A percentile compares a stretch with the other conserved stretches of the same genome.
phyloP scores from a whole-genome alignment of 2,329 filamentous ascomycete species.

The Penicillium concentricum region DNA sequence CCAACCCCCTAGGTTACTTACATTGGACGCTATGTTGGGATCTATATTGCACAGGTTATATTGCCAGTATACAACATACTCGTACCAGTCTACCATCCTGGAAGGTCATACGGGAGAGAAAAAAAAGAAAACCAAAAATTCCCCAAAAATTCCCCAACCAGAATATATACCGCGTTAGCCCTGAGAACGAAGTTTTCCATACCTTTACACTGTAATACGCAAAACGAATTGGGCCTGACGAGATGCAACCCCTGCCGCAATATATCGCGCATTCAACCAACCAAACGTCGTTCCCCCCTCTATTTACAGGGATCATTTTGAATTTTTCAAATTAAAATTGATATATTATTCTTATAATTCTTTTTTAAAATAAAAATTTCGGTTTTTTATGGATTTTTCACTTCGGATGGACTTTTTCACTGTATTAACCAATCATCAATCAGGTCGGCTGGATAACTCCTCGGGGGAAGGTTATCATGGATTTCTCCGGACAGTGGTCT shows the following conservation, averaged over 20 bases:
- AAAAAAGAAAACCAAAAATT: background rate
- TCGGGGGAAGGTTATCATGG: conserved; percentile 26
- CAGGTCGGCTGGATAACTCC: conserved; percentile 13
- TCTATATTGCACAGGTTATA: background rate
- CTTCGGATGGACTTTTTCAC: conserved; percentile 3
- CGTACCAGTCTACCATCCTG: background rate
- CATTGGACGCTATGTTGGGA: background rate
- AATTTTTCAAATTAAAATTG: conserved; percentile 10
- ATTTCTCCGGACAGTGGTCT: conserved; percentile 19
- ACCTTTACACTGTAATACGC: conserved; percentile 21
- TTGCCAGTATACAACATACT: conserved; percentile 3
- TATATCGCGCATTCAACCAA: conserved; percentile 32
- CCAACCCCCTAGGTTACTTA: background rate
- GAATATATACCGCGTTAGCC: background rate
- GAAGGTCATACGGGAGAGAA: background rate
- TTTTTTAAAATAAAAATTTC: conserved; percentile 5
- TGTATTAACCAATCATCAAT: conserved; percentile 19
- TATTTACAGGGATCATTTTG: conserved; percentile 23
- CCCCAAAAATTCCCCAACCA: background rate
- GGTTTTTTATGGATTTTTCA: conserved; percentile 16
- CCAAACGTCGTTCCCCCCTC: conserved; percentile 27
- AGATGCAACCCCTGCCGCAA: conserved; percentile 31
- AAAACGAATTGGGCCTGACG: conserved; percentile 16
- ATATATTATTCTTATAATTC: conserved; percentile 15
- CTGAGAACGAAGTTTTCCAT: conserved; percentile 11